A percentile compares a stretch with the other conserved stretches of the same genome.
Evolutionary conservation across 371 early-diverging fungal genomes (phyloP).

Genomic region (Coemansia sp.): DNA sequence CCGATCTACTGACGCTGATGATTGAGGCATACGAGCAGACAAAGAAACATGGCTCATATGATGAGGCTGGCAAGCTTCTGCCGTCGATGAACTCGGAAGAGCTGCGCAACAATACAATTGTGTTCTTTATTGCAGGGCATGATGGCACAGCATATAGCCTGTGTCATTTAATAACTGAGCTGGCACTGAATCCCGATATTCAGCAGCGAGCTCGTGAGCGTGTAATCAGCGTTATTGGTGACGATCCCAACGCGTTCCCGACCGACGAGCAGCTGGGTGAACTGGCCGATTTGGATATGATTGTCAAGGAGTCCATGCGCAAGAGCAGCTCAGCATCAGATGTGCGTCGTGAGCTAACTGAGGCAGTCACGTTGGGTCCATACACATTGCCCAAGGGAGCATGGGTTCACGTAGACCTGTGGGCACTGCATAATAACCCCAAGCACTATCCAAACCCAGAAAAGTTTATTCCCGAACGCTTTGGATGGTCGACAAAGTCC

Average conservation of each 20-base stretch:
- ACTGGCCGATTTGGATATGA: slow-evolving; percentile 54
- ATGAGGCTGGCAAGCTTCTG: slow-evolving; percentile 51
- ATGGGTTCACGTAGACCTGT: slow-evolving; percentile 50
- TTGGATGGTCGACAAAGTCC: slow-evolving; percentile 46
- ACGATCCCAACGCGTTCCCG: slow-evolving; percentile 50
- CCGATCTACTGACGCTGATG: slow-evolving; percentile 59
- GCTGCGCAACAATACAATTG: slow-evolving; percentile 47
- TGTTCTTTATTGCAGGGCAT: slow-evolving; percentile 60
- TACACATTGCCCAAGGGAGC: slow-evolving; percentile 54
- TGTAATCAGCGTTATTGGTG: slow-evolving; percentile 56
- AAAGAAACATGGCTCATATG: slow-evolving; percentile 46
- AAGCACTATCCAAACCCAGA: slow-evolving; percentile 52
- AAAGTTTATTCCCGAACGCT: slow-evolving; percentile 57
- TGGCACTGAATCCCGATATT: slow-evolving; percentile 55
- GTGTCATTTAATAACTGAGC: slow-evolving; percentile 50
- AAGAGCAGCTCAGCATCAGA: slow-evolving; percentile 49
- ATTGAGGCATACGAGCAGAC: slow-evolving; percentile 55
- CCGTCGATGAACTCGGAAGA: slow-evolving; percentile 35
- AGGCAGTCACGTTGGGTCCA: slow-evolving; percentile 47
- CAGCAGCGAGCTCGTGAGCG: slow-evolving; percentile 56
- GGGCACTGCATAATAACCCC: slow-evolving; percentile 50
- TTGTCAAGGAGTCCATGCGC: slow-evolving; percentile 54
- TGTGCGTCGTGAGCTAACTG: slow-evolving; percentile 38
- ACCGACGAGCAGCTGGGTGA: slow-evolving; percentile 52
- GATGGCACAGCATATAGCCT: slow-evolving; percentile 59